Base-by-base conservation (phyloP, 306 rosid species). In the Lathyrus sativus region DNA sequence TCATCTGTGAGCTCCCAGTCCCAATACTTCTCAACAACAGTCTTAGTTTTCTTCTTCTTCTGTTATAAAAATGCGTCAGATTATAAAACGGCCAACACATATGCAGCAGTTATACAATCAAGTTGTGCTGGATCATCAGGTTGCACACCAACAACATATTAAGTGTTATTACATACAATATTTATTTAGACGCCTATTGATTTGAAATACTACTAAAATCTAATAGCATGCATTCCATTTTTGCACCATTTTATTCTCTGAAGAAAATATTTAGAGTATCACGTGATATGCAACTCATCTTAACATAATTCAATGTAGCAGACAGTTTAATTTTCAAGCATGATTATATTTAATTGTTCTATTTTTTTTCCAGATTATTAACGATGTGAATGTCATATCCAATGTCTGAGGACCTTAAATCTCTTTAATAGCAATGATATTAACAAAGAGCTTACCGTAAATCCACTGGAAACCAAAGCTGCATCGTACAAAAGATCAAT, bases 381-480 rank as follows among this genome's bases (percentile, higher is more conserved):
- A 8, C 43, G 11, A 11, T 11, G n/a, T 43, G 28, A 43, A 5
- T 43, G n/a, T 12, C 4, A 43, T 43, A 42, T 42, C 1, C n/a
- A n/a, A n/a, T 43, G 48, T 43, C 28, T 24, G 28, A 24, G 39
- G 44, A 53, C 14, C 64, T 26, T 43, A 2, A n/a, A 62, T 13
- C 17, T n/a, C n/a, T n/a, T n/a, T n/a, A n/a, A n/a, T n/a, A n/a
- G n/a, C n/a, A n/a, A n/a, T 2, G 48, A 68, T 67, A 43, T 53
- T 18, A 5, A 71, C 4, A 45, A 46, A 29, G 28, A 46, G 77
- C 84, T 84, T 71, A 93, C 97, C 53, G 96, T 88, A 60, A 77
- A 93, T 48, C 97, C 99, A 70, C 97, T 93, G 44, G 97, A 88
- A 72, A 93, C 97, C 83, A 93, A 77, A 71, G 99, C 97, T 41